Evolutionary conservation across 805 yeast species (phyloP).

Genomic region (Hanseniaspora hatyaiensis): DNA sequence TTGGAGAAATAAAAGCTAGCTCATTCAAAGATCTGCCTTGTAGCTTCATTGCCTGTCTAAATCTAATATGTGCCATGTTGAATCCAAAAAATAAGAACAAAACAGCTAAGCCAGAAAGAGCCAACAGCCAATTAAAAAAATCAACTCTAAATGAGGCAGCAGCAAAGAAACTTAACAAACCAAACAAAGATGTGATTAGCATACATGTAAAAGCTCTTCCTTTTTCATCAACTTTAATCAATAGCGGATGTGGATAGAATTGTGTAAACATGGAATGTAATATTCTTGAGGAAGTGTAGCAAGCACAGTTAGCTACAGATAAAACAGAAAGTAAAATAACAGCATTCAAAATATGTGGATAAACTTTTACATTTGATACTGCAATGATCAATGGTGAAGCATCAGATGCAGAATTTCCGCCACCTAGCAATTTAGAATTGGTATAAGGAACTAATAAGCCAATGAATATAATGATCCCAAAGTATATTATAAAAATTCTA

Average conservation of each 20-base stretch:
- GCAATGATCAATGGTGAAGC: constrained; percentile 71
- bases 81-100: constrained; percentile 47
- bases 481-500: constrained; percentile 64
- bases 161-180: constrained; percentile 47
- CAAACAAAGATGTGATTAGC: constrained; percentile 40
- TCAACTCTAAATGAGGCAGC: constrained; percentile 36
- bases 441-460: constrained; percentile 61
- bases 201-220: constrained; percentile 74
- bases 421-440: constrained; percentile 38
- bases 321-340: constrained; percentile 57
- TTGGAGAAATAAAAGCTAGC: constrained; percentile 49
- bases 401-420: constrained; percentile 42
- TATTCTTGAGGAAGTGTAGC: constrained; percentile 59
- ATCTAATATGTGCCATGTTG: constrained; percentile 40
- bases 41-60: constrained; percentile 42
- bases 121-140: constrained; percentile 46
- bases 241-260: constrained; percentile 48
- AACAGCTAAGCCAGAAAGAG: constrained; percentile 42
- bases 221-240: constrained; percentile 58
- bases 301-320: constrained; percentile 65
- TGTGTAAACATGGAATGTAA: constrained; percentile 55
- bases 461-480: constrained; percentile 43
- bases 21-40: constrained; percentile 53
- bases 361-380: constrained; percentile 47
- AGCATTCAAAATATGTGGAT: constrained; percentile 60